These are phyloP conservation scores for Diplodia scrobiculata DNA, from an alignment of 2,329 filamentous ascomycete species.

Conservation along the genomic window DNA sequence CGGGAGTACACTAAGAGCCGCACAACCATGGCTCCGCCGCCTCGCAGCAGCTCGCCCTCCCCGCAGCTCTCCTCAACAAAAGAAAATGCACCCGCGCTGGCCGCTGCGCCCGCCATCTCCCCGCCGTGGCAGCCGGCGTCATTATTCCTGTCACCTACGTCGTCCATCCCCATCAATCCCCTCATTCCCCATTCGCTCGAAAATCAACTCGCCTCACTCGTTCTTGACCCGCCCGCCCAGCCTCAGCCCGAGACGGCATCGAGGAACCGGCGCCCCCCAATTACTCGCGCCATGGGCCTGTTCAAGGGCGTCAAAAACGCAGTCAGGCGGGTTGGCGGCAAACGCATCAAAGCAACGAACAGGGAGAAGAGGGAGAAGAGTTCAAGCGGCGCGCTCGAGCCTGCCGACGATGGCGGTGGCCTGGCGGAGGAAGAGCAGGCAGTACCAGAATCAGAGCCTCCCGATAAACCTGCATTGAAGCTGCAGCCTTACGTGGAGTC, in stretches of 20 bases:
- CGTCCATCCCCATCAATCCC: not conserved
- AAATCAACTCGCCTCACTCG: not conserved
- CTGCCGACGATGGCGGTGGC: not conserved
- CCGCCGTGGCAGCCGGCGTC: not conserved
- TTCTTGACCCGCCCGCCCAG: not conserved
- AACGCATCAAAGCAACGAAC: not conserved
- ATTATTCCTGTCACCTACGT: not conserved
- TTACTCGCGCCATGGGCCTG: slow-evolving; percentile 3
- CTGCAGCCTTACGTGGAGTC: not conserved
- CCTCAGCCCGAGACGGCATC: not conserved
- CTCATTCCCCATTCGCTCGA: no score
- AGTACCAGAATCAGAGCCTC: not conserved
- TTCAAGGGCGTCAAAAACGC: slow-evolving; percentile 5
- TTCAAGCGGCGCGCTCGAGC: not conserved
- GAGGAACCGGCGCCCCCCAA: not conserved
- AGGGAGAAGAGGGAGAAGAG: not conserved
- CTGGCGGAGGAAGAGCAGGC: not conserved
- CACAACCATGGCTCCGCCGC: slow-evolving; percentile 20
- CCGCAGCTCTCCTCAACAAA: slow-evolving; percentile 2
- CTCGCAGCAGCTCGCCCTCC: not conserved
- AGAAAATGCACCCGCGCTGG: not conserved
- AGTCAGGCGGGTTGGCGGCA: not conserved
- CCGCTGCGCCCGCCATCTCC: not conserved
- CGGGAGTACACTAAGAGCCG: slow-evolving; percentile 10
- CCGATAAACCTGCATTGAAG: not conserved